These are phyloP conservation scores for Mrakia hoshinonis DNA, from an alignment of 768 basidiomycete genomes.

Conservation along the genomic window DNA sequence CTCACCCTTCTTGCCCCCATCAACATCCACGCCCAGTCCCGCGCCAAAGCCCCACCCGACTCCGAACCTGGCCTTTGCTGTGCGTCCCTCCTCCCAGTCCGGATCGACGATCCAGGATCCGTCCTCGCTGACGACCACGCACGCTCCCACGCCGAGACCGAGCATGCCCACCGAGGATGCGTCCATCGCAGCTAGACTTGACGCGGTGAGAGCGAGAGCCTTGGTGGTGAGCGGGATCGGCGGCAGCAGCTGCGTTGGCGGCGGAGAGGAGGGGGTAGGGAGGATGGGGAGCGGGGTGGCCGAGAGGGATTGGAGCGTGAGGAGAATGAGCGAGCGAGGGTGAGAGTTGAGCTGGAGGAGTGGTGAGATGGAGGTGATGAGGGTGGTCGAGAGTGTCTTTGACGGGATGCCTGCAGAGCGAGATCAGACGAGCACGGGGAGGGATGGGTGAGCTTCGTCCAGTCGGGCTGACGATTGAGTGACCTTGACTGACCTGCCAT, in stretches of 20 bases:
- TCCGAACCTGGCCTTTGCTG: conserved; percentile 6
- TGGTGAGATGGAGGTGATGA: conserved; percentile 55
- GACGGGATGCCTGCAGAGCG: conserved; percentile 49
- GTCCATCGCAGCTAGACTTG: conserved; percentile 34
- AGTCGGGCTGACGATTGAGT: not conserved
- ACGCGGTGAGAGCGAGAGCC: conserved; percentile 50
- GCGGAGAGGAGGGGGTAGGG: conserved; percentile 3
- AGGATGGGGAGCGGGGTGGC: conserved; percentile 32
- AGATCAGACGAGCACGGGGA: not conserved
- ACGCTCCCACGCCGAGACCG: conserved; percentile 20
- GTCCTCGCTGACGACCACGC: not conserved
- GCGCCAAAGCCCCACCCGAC: conserved; percentile 27
- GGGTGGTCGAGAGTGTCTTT: conserved; percentile 51
- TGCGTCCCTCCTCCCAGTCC: conserved; percentile 20
- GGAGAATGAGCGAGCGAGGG: conserved; percentile 65
- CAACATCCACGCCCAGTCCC: not conserved
- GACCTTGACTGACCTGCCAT: conserved; percentile 47
- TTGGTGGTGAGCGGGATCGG: conserved; percentile 32
- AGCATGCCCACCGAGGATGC: conserved; percentile 23
- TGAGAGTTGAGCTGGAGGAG: conserved; percentile 57
- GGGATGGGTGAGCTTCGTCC: not conserved
- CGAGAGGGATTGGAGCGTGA: conserved; percentile 61
- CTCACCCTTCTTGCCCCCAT: not conserved
- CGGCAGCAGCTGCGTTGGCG: conserved; percentile 18
- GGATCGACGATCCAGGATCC: conserved; percentile 21